These are phyloP conservation scores for Samsoniella hepiali DNA, from an alignment of 2,329 filamentous ascomycete species.

Conservation along the genomic window DNA sequence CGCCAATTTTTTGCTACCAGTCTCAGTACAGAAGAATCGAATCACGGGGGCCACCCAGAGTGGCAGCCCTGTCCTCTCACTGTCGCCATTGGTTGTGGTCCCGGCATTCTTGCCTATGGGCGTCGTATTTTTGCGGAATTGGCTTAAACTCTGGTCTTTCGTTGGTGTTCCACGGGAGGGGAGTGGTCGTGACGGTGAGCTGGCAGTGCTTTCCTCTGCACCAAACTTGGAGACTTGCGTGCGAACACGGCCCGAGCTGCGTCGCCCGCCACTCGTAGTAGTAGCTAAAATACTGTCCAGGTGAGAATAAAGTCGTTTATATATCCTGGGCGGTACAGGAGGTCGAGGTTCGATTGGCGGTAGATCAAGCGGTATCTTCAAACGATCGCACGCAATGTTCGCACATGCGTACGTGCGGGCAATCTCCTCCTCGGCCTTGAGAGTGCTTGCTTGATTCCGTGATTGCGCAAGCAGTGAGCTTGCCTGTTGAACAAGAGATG, in stretches of 20 bases:
- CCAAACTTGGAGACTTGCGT: conserved; percentile 35
- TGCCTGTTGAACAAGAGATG: conserved; percentile 67
- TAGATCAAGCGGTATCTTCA: conserved; percentile 73
- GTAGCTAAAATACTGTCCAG: conserved; percentile 68
- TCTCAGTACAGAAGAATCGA: conserved; percentile 57
- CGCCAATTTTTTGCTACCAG: conserved; percentile 59
- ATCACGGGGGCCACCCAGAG: conserved; percentile 69
- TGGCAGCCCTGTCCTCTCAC: conserved; percentile 43
- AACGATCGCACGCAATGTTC: conserved; percentile 82
- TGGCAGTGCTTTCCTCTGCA: conserved; percentile 22
- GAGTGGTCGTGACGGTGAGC: conserved; percentile 31
- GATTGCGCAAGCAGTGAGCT: conserved; percentile 76
- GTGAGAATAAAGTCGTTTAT: conserved; percentile 79
- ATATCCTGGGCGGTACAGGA: conserved; percentile 74
- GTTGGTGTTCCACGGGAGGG: conserved; percentile 44
- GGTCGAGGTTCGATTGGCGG: conserved; percentile 73
- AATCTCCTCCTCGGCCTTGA: conserved; percentile 85
- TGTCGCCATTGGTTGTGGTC: conserved; percentile 34
- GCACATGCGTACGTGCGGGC: conserved; percentile 81
- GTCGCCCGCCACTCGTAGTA: conserved; percentile 32
- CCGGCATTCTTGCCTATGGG: conserved; percentile 28
- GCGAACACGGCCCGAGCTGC: conserved; percentile 29
- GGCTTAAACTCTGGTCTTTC: conserved; percentile 43
- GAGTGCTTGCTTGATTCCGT: conserved; percentile 67
- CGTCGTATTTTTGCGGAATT: conserved; percentile 39